Conservation (phyloP, 169 alveolate species). For the Plasmodium coatneyi region DNA sequence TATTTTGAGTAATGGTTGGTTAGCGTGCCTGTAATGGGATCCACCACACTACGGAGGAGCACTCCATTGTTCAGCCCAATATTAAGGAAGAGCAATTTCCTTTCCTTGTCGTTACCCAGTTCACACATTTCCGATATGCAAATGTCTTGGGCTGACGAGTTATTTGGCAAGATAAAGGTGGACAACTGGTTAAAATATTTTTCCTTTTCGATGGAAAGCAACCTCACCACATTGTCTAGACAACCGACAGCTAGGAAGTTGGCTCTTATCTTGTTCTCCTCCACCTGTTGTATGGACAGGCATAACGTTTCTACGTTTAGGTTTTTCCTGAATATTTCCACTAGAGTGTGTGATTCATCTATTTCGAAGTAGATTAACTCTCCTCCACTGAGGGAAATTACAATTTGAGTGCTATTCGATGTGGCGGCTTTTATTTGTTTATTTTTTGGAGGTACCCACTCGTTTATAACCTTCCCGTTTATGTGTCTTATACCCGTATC, state of each 20-base stretch:
- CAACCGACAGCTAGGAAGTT: conserved; percentile 96
- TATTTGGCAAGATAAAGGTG: conserved; percentile 93
- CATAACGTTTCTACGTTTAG: conserved; percentile 91
- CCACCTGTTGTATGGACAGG: conserved; percentile 91
- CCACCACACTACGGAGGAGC: conserved; percentile 94
- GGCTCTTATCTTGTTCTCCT: conserved; percentile 92
- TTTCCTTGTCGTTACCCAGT: conserved; percentile 29
- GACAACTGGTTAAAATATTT: conserved; percentile 90
- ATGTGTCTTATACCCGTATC: conserved; percentile 93
- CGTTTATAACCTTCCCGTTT: conserved; percentile 80
- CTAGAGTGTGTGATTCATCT: conserved; percentile 90
- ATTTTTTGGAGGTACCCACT: conserved; percentile 87
- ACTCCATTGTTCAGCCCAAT: conserved; percentile 98
- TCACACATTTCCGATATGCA: conserved; percentile 77
- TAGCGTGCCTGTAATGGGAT: conserved; percentile 95
- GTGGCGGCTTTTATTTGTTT: conserved; percentile 92
- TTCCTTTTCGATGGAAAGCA: conserved; percentile 95
- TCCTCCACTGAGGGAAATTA: conserved; percentile 93
- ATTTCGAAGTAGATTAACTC: conserved; percentile 95
- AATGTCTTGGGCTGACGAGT: conserved; percentile 89
- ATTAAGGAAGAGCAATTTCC: conserved; percentile 83
- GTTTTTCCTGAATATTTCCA: conserved; percentile 87
- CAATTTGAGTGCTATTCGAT: conserved; percentile 93
- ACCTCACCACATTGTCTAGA: conserved; percentile 93
- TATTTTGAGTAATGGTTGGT: conserved; percentile 95